These are phyloP conservation scores for Pholiota conissans DNA, from an alignment of 768 basidiomycete species.

Conservation along the genomic window DNA sequence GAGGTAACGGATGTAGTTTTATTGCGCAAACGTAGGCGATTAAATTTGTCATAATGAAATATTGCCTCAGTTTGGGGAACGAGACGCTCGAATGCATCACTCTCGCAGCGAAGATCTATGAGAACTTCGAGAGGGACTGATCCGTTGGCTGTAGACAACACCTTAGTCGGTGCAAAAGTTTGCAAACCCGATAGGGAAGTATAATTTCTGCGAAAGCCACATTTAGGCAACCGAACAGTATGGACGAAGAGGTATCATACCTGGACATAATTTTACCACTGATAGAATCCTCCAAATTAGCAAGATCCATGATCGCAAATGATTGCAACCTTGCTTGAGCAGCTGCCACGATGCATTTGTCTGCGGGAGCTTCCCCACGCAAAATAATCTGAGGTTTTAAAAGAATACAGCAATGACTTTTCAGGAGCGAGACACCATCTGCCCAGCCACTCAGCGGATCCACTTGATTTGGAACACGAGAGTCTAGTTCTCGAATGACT, in stretches of 20 bases:
- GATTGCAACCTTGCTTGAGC: constrained; percentile 78
- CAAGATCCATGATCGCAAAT: constrained; percentile 78
- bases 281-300: constrained; percentile 78
- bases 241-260: constrained; percentile 34
- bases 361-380: constrained; percentile 51
- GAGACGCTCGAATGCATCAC: constrained; percentile 80
- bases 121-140: constrained; percentile 89
- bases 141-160: constrained; percentile 41
- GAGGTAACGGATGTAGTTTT: constrained; percentile 56
- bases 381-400: constrained; percentile 90
- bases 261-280: constrained; percentile 86
- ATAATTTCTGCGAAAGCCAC: constrained; percentile 59
- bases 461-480: constrained; percentile 33
- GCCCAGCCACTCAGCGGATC: constrained; percentile 74
- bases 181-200: constrained; percentile 80
- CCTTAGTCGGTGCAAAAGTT: constrained; percentile 72
- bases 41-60: constrained; percentile 93
- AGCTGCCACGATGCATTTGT: constrained; percentile 74
- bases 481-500: constrained; percentile 26
- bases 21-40: constrained; percentile 81
- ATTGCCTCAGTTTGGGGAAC: constrained; percentile 86
- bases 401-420: constrained; percentile 81
- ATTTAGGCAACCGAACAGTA: neutral
- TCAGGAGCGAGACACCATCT: constrained; percentile 65
- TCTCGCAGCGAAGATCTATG: constrained; percentile 83